A percentile compares a stretch with the other conserved stretches of the same genome.
Conservation (phyloP, 805 yeast genomes). For the Metschnikowia kunwiensis region DNA sequence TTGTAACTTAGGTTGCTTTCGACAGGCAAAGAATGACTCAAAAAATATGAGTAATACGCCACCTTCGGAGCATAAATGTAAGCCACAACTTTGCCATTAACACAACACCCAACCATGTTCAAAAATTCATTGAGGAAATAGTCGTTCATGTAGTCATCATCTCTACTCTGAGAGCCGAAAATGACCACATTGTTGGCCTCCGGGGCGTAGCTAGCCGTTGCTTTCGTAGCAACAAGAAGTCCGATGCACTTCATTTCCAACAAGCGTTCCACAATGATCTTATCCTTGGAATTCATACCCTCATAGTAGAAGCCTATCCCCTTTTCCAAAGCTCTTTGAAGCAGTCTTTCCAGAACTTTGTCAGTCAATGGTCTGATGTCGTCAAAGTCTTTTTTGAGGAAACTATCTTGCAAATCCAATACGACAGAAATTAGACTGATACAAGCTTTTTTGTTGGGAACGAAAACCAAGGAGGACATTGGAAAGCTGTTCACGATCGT, state of each 20-base stretch:
- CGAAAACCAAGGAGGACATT: slow-evolving; percentile 41
- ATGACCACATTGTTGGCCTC: slow-evolving; percentile 55
- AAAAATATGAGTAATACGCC: slow-evolving; percentile 66
- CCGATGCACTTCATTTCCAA: slow-evolving; percentile 49
- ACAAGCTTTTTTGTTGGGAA: slow-evolving; percentile 45
- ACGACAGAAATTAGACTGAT: slow-evolving; percentile 7
- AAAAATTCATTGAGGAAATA: slow-evolving; percentile 62
- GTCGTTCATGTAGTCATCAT: slow-evolving; percentile 41
- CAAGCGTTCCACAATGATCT: slow-evolving; percentile 50
- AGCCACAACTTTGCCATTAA: slow-evolving; percentile 43
- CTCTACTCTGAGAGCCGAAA: slow-evolving; percentile 67
- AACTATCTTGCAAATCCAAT: slow-evolving; percentile 4
- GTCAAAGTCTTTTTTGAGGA: slow-evolving; percentile 1
- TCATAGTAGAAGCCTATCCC: slow-evolving; percentile 68
- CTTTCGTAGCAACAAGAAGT: slow-evolving; percentile 60
- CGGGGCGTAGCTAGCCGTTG: slow-evolving; percentile 51
- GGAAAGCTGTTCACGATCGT: background rate
- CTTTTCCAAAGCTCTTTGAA: slow-evolving; percentile 18
- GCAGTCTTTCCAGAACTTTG: slow-evolving; percentile 7
- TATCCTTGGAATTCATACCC: slow-evolving; percentile 56
- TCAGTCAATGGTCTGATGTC: slow-evolving; percentile 2
- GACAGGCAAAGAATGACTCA: slow-evolving; percentile 73
- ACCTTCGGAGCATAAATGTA: slow-evolving; percentile 54
- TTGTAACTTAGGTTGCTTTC: slow-evolving; percentile 67
- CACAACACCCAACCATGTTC: slow-evolving; percentile 57